phyloP scores from a whole-genome alignment of 371 early-diverging fungal species.

The Mucor ambiguus region DNA sequence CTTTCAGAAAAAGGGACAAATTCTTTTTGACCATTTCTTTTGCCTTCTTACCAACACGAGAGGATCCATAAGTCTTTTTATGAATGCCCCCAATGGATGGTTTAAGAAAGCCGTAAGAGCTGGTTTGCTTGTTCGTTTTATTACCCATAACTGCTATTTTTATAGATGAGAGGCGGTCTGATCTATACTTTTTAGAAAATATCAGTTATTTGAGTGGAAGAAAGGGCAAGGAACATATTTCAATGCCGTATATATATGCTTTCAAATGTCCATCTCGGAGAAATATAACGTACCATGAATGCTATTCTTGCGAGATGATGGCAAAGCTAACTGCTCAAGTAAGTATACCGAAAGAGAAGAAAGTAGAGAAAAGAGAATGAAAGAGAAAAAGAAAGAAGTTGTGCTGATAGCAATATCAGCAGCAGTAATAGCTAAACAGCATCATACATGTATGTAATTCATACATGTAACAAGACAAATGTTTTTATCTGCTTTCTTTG shows the following conservation, averaged over 20 bases:
- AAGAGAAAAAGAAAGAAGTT: not conserved
- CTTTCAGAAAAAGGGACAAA: slow-evolving; percentile 22
- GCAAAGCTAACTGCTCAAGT: not conserved
- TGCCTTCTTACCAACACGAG: slow-evolving; percentile 22
- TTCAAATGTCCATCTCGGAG: not conserved
- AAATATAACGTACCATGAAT: slow-evolving; percentile 23
- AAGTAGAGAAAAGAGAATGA: not conserved
- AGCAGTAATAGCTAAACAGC: not conserved
- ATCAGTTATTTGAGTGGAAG: not conserved
- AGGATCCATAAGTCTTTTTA: slow-evolving; percentile 14
- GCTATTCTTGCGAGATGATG: not conserved
- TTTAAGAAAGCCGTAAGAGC: slow-evolving; percentile 10
- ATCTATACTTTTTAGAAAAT: not conserved
- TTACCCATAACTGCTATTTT: slow-evolving; percentile 21
- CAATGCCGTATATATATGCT: not conserved
- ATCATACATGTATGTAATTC: not conserved
- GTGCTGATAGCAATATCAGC: not conserved
- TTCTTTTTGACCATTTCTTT: slow-evolving; percentile 23
- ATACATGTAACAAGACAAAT: slow-evolving; percentile 5
- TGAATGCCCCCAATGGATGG: slow-evolving; percentile 18
- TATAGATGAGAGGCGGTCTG: slow-evolving; percentile 6
- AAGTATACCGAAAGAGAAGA: not conserved
- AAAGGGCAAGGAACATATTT: not conserved
- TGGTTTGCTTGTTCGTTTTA: slow-evolving; percentile 17
- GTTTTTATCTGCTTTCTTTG: slow-evolving; percentile 15